Evolutionary conservation across 345 rosid species (phyloP).

Genomic region (Lepidium didymum): DNA sequence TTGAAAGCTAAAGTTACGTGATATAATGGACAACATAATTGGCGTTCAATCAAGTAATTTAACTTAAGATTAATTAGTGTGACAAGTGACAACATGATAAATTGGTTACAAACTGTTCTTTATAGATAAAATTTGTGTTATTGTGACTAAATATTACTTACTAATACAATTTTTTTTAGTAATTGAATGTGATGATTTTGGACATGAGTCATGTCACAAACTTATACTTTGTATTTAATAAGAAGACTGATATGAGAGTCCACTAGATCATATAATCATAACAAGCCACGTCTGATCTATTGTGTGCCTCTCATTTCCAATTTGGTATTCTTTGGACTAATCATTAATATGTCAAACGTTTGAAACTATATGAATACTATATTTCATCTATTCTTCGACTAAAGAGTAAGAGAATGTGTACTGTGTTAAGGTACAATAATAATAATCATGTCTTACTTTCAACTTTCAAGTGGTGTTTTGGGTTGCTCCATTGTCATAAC

Average conservation of each 20-base stretch:
- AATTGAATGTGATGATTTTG: not conserved
- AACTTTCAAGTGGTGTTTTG: slow-evolving; percentile 16
- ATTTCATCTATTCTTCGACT: not conserved
- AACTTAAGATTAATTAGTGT: not conserved
- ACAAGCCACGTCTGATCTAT: not conserved
- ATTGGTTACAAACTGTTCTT: not conserved
- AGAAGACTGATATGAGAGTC: not conserved
- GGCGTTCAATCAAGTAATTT: not conserved
- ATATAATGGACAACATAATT: not conserved
- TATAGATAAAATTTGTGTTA: too few species aligned
- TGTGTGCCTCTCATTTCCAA: slow-evolving; percentile 18
- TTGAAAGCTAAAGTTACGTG: slow-evolving; percentile 13
- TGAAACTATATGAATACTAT: not conserved
- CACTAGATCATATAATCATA: slow-evolving; percentile 1
- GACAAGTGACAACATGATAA: not conserved
- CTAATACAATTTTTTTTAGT: too few species aligned
- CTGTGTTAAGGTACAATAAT: not conserved
- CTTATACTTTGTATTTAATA: not conserved
- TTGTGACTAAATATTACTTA: too few species aligned
- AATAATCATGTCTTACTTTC: not conserved
- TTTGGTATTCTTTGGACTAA: not conserved
- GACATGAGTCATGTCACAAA: not conserved
- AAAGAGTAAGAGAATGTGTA: not conserved
- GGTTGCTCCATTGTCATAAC: not conserved
- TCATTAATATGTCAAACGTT: slow-evolving; percentile 19